Evolutionary conservation across 352 stramenopile genomes (phyloP).

Genomic region (Phytophthora kernoviae): DNA sequence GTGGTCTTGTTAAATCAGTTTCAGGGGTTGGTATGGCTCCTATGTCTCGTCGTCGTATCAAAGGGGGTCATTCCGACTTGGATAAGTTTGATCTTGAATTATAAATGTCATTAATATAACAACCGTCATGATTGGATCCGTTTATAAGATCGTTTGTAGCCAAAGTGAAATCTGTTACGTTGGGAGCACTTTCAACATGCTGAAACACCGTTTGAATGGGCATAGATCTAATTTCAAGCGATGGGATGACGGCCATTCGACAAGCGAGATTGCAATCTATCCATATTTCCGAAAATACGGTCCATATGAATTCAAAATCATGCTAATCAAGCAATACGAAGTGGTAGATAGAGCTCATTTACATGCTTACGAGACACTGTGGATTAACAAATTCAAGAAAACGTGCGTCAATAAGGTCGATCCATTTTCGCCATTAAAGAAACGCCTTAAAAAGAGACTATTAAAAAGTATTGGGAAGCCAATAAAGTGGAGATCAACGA

Average conservation of each 20-base stretch:
- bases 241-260: neutral
- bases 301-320: constrained; percentile 1
- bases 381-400: constrained; percentile 13
- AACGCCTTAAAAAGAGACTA: neutral
- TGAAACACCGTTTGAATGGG: constrained; percentile 5
- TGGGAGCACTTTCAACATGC: constrained; percentile 2
- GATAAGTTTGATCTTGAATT: constrained; percentile 13
- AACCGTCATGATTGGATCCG: constrained; percentile 6
- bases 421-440: constrained; percentile 4
- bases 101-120: constrained; percentile 7
- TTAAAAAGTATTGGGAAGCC: constrained; percentile 2
- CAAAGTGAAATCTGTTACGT: constrained; percentile 9
- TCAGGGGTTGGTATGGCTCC: neutral
- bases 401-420: constrained; percentile 3
- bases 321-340: constrained; percentile 9
- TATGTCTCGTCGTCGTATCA: constrained; percentile 5
- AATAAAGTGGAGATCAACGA: no score
- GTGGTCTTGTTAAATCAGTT: neutral
- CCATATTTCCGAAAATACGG: constrained; percentile 10
- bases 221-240: constrained; percentile 4
- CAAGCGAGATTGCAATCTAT: constrained; percentile 7
- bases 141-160: constrained; percentile 9
- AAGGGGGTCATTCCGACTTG: constrained; percentile 4
- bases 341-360: constrained; percentile 4
- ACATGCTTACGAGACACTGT: no score